Evolutionary conservation across 306 rosid species (phyloP).

Genomic region (Trichosanthes truncata): DNA sequence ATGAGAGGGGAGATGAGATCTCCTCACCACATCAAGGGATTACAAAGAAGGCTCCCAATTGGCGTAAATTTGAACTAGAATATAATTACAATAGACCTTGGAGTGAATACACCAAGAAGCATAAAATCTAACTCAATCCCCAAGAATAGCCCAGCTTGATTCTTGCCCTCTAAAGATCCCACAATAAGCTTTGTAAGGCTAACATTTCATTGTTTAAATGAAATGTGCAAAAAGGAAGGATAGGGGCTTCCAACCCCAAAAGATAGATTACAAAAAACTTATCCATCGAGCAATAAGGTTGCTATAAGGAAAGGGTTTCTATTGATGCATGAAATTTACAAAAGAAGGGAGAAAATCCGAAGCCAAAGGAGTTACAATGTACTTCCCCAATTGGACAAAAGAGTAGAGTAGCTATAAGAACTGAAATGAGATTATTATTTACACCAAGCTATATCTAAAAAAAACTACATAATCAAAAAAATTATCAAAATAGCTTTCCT

Average conservation of each 20-base stretch:
- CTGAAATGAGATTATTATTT: too few relatives aligned
- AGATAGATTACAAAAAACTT: too few relatives aligned
- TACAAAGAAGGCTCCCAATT: not conserved
- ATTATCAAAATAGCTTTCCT: not conserved
- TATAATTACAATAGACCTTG: not conserved
- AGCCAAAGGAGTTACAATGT: too few relatives aligned
- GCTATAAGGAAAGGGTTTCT: too few relatives aligned
- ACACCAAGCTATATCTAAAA: not conserved
- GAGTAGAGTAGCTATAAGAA: too few relatives aligned
- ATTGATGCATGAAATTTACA: too few relatives aligned
- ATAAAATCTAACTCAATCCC: not conserved
- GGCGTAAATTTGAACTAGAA: not conserved
- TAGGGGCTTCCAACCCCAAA: too few relatives aligned
- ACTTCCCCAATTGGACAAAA: too few relatives aligned
- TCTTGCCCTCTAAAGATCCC: not conserved
- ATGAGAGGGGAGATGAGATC: not conserved
- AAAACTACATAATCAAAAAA: not conserved
- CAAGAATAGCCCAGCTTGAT: not conserved
- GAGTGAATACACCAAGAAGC: not conserved
- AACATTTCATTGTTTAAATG: too few relatives aligned
- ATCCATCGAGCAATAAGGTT: too few relatives aligned
- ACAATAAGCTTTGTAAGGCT: not conserved
- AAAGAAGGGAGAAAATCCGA: not conserved
- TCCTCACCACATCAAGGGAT: not conserved
- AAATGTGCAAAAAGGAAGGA: too few relatives aligned